Evolutionary conservation across 1,284 basidiomycete species (phyloP), one percentile per base, ranked within the genome.

Genomic region (Ceratobasidium sp.): DNA sequence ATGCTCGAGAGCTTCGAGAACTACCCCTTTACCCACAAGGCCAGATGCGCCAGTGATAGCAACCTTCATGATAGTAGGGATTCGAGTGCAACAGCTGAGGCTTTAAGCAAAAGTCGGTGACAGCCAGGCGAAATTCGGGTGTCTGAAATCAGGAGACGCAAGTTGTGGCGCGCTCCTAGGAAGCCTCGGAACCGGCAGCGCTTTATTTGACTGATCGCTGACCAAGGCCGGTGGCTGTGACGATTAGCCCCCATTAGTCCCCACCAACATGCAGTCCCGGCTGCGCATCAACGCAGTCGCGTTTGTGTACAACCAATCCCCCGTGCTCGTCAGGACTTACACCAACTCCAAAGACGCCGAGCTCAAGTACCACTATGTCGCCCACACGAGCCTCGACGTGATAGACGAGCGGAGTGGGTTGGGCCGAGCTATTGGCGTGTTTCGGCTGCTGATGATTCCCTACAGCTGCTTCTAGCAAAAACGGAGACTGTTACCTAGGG

Each of bases 401-500:
- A 72, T 76, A 41, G 75, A 76, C 39, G 75, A 76, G 36, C 75
- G 75, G 57, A 67, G 75, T 74, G 28, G 61, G 74, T 59, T 16
- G 41, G 58, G 21, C 50, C 52, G 48, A 34, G 30, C n/a, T 60
- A 57, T 50, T 26, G 48, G 48, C 28, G 36, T 58, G 18, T 58
- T 26, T 14, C 36, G 39, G 52, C 36, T 32, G 41, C 43, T 57
- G 48, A 67, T 43, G 9, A 14, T 16, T n/a, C 36, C 84, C 23
- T 81, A 81, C 46, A 79, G 78, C 75, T 59, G 74, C 73, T 39
- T 34, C 72, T 21, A 82, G 83, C 64, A 92, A 92, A 79, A 81
- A 85, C 21, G 83, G 83, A 3, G 91, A 93, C 48, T 89, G 90
- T 79, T 93, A 92, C 77, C 84, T 93, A 61, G 92, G 91, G 8